Evolutionary conservation across 306 rosid species (phyloP).

Genomic region (Cajanus cajan): DNA sequence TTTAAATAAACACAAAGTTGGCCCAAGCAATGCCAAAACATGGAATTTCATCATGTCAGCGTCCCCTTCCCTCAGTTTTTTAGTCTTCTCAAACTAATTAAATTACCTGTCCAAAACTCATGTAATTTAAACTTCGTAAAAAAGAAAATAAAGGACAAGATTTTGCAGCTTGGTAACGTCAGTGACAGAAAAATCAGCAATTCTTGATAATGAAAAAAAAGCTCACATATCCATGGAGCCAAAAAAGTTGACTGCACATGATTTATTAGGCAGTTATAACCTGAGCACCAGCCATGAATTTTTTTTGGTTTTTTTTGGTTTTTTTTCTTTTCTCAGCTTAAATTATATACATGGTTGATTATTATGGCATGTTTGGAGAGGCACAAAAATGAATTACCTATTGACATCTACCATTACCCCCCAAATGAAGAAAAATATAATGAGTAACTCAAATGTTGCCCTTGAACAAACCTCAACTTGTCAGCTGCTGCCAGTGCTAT

Average conservation of each 20-base stretch:
- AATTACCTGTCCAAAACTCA: no score
- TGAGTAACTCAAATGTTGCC: slow-evolving; percentile 14
- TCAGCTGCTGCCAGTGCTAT: slow-evolving; percentile 29
- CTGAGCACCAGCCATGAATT: slow-evolving; percentile 1
- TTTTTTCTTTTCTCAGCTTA: slow-evolving; percentile 14
- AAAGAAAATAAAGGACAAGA: neutral
- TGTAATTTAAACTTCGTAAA: no score
- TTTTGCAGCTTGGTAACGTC: neutral
- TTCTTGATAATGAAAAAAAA: neutral
- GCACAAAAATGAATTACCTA: slow-evolving; percentile 32
- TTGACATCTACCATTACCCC: slow-evolving; percentile 37
- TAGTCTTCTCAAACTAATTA: neutral
- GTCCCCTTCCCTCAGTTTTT: no score
- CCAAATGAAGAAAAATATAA: slow-evolving; percentile 26
- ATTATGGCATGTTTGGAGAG: slow-evolving; percentile 14
- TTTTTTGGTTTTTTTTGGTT: neutral
- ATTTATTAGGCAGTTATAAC: neutral
- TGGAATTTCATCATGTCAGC: neutral
- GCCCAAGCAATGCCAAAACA: neutral
- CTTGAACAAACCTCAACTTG: slow-evolving; percentile 34
- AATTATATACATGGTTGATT: slow-evolving; percentile 34
- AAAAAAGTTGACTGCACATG: neutral
- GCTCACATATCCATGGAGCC: neutral
- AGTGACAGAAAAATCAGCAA: neutral
- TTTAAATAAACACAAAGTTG: neutral